Base-by-base conservation (phyloP, 805 yeast genomes). In the Starmerella cellae region DNA sequence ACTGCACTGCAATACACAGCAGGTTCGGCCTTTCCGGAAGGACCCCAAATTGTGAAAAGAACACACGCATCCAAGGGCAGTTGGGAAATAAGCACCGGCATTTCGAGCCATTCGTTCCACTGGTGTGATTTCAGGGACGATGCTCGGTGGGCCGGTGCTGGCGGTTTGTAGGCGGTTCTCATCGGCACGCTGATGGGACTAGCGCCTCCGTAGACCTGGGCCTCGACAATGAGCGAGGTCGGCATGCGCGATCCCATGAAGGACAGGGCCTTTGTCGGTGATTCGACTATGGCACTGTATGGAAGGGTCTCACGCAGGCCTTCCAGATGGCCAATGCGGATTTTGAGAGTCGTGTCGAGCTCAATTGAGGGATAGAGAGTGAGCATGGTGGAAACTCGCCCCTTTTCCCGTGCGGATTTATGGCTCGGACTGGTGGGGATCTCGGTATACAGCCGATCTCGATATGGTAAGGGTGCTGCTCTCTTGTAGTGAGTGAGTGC, bases 61-160 rank as follows among this genome's bases (percentile, higher is more conserved):
- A 87, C 57, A 47, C 67, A 70, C 4, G 91, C 61, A 32, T 73
- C 70, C 29, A 75, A 56, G 2, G 82, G 78, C n/a, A 88, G 58
- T 54, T 84, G 91, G 41, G 72, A 71, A 49, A 81, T 74, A 41
- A 69, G 67, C 2, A 87, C 70, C 1, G 96, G 88, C 37, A 91
- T 59, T 36, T 71, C 69, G 18, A 83, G 60, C 80, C 84, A 79
- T 46, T 75, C 74, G 51, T 79, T 71, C 87, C 91, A 83, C 37
- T 57, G 70, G 55, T 70, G 71, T 26, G 47, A 37, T 24, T 46
- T 43, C 13, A 36, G 22, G 13, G 48, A 23, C 11, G 44, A n/a
- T 8, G 35, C 38, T 4, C 44, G 43, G 29, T 43, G 42, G 11
- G 43, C 20, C 21, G 52, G 43, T 44, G 65, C 64, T 1, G 55